phyloP scores from a whole-genome alignment of 2,329 filamentous ascomycete genomes.

The Colletotrichum sublineola region DNA sequence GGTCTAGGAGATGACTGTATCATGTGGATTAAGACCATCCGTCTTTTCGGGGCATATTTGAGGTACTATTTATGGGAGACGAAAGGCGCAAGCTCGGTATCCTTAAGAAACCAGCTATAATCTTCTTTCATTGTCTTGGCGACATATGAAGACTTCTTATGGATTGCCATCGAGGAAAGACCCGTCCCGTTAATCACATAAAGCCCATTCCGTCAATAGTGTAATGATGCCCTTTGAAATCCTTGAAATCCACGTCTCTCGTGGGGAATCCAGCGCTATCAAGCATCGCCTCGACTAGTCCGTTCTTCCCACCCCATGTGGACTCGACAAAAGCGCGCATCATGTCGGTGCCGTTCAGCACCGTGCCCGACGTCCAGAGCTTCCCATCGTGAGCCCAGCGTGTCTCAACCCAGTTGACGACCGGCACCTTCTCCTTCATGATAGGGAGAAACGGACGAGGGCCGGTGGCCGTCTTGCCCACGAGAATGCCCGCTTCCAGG shows the following conservation, averaged over 20 bases:
- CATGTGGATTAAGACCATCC: not conserved
- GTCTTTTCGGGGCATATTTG: not conserved
- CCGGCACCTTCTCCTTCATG: slow-evolving; percentile 48
- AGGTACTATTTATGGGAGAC: not conserved
- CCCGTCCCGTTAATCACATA: not conserved
- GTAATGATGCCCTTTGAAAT: slow-evolving; percentile 40
- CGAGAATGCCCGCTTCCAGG: slow-evolving; percentile 52
- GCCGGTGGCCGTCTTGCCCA: slow-evolving; percentile 54
- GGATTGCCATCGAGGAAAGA: not conserved
- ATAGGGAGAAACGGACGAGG: slow-evolving; percentile 49
- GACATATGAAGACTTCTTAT: no score
- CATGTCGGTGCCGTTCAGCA: slow-evolving; percentile 53
- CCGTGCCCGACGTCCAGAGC: slow-evolving; percentile 52
- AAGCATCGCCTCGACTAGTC: slow-evolving; percentile 43
- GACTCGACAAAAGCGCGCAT: slow-evolving; percentile 49
- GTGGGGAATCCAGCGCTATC: slow-evolving; percentile 47
- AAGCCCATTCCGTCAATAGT: not conserved
- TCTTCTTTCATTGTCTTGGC: no score
- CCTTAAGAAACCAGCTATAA: not conserved
- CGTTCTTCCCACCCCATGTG: slow-evolving; percentile 48
- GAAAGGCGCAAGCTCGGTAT: no score
- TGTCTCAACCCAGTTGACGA: slow-evolving; percentile 54
- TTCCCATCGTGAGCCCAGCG: slow-evolving; percentile 54
- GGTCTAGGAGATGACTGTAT: not conserved
- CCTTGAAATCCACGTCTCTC: slow-evolving; percentile 52